phyloP scores from a whole-genome alignment of 176 grass and related monocot species.

The Elaeis guineensis region DNA sequence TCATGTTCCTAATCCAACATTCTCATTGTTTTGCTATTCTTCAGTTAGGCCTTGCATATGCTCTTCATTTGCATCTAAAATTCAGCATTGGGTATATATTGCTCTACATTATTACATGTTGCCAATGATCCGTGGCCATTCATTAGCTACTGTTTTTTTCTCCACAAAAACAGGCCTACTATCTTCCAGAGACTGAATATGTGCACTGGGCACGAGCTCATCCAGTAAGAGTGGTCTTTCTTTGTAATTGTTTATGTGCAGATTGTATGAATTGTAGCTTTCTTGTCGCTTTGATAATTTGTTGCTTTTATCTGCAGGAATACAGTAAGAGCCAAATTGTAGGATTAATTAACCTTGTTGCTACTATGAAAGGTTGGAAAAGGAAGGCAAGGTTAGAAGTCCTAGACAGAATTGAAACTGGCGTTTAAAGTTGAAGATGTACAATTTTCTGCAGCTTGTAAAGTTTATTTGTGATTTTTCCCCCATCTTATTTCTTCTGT shows the following conservation, averaged over 20 bases:
- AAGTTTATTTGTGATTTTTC: conserved; percentile 20
- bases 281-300: not conserved
- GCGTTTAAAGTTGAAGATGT: conserved; percentile 26
- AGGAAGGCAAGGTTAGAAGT: conserved; percentile 83
- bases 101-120: no score
- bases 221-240: conserved; percentile 45
- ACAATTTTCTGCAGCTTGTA: conserved; percentile 8
- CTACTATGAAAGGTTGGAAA: conserved; percentile 95
- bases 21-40: no score
- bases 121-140: no score
- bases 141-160: not conserved
- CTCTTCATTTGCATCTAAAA: no score
- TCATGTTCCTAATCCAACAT: no score
- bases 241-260: not conserved
- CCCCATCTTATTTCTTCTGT: conserved; percentile 23
- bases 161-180: conserved; percentile 70
- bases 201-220: conserved; percentile 93
- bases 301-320: conserved; percentile 39
- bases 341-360: conserved; percentile 83
- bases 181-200: conserved; percentile 93
- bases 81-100: no score
- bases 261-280: not conserved
- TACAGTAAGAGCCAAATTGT: conserved; percentile 78
- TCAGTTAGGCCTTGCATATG: no score
- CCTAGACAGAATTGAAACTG: conserved; percentile 77